Percentiles rank a stretch among this genome's conserved stretches.
phyloP scores from a whole-genome alignment of 345 rosid genomes.

The Brassica rapa region DNA sequence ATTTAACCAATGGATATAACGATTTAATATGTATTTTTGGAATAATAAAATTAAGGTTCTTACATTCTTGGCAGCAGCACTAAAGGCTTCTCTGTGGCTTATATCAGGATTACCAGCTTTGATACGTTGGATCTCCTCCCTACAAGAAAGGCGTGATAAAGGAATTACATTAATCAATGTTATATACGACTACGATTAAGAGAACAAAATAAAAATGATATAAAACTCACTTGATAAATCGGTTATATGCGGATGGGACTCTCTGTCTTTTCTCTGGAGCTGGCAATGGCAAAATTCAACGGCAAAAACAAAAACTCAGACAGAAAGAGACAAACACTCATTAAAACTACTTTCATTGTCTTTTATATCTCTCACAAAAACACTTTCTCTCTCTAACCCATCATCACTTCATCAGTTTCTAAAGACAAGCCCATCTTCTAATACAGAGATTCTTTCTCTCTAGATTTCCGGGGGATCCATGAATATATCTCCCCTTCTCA shows the following conservation, averaged over 20 bases:
- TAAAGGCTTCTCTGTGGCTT: conserved; percentile 98
- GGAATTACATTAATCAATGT: background rate
- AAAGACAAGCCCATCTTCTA: conserved; percentile 32
- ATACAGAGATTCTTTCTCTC: conserved; percentile 43
- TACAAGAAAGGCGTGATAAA: conserved; percentile 38
- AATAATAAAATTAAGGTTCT: conserved; percentile 39
- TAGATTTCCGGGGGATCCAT: conserved; percentile 57
- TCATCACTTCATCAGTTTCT: conserved; percentile 67
- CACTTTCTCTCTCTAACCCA: conserved; percentile 39
- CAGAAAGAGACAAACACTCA: conserved; percentile 50
- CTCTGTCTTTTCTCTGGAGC: conserved; percentile 99
- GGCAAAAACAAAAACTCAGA: conserved; percentile 46
- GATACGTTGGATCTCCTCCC: conserved; percentile 99
- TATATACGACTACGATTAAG: background rate
- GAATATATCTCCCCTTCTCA: conserved; percentile 14
- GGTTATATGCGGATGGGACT: conserved; percentile 99
- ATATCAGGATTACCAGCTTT: conserved; percentile 99
- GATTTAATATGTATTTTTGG: background rate
- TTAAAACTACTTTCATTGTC: conserved; percentile 46
- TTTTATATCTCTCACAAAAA: conserved; percentile 41
- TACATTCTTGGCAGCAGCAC: conserved; percentile 99
- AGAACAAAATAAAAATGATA: background rate
- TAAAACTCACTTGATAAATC: conserved; percentile 91
- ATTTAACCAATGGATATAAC: background rate
- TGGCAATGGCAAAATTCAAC: conserved; percentile 50